Evolutionary conservation across 345 rosid genomes (phyloP), one percentile per base, ranked within the genome.

Genomic region (Iberis pinnata): DNA sequence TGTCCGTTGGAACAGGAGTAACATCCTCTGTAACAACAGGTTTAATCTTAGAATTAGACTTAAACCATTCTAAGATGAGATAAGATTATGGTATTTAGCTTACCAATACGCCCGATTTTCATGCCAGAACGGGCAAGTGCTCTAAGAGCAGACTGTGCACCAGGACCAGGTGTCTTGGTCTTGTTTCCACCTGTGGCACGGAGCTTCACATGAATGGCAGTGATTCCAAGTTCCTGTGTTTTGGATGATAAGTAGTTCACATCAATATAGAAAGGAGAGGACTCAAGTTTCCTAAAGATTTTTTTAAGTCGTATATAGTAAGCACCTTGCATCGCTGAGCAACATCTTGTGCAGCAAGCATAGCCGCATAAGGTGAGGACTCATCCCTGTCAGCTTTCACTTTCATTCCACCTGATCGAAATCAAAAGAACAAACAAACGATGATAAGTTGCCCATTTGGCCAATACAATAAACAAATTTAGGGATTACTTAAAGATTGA

Each of bases 331-430:
- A 79, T 68, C 85, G 63, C 67, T 70, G 73, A 33, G 88, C 45
- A 26, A 84, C 93, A 68, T 84, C 93, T 56, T 81, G 93, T 0
- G 88, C 83, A 24, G 88, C 93, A 84, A 84, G 93, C 88, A 84
- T 81, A 49, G 93, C 93, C 35, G 93, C 88, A 53, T 84, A 81
- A 4, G 88, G 88, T 12, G 93, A 84, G 9, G 93, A 81, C 53
- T 81, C 88, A 45, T 84, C 88, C 63, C 85, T 75, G 44, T 84
- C 93, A 16, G 97, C 97, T 70, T 88, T 88, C 58, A 88, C 96
- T 78, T 88, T 88, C 97, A 88, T 82, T 12, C 97, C 95, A 45
- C 97, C 95, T 88, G 29, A 8, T 36, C 90, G 2, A 47, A 47
- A 40, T 11, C 16, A 31, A 26, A 4, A 27, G 7, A 36, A 10